Conservation (phyloP, 805 yeast genomes). For the Wickerhamiella australiensis region DNA sequence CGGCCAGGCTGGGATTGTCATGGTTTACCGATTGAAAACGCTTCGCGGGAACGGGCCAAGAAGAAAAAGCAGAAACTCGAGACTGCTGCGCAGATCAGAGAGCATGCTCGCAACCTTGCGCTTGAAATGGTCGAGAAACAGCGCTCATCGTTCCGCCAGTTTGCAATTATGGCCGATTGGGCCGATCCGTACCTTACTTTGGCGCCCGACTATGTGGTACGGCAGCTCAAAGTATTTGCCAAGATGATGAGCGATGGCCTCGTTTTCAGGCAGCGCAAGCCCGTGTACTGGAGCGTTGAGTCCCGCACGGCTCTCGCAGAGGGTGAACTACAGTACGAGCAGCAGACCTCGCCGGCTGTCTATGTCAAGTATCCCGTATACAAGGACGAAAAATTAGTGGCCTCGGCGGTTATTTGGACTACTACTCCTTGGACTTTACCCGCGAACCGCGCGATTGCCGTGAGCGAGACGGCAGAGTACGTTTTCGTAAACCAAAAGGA, state of each 20-base stretch:
- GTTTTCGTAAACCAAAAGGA: slow-evolving; percentile 33
- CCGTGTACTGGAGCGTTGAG: slow-evolving; percentile 96
- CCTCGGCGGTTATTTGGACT: slow-evolving; percentile 61
- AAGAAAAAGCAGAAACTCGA: slow-evolving; percentile 25
- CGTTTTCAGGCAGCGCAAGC: slow-evolving; percentile 75
- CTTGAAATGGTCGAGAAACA: slow-evolving; percentile 52
- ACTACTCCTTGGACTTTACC: slow-evolving; percentile 97
- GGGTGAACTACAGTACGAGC: slow-evolving; percentile 84
- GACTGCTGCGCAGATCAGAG: slow-evolving; percentile 42
- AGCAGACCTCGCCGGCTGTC: slow-evolving; percentile 29
- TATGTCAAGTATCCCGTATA: slow-evolving; percentile 15
- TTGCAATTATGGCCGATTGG: slow-evolving; percentile 82
- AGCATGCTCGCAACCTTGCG: slow-evolving; percentile 61
- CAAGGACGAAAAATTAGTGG: neutral
- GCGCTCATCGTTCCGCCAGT: slow-evolving; percentile 46
- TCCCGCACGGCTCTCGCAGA: slow-evolving; percentile 92
- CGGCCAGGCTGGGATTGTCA: slow-evolving; percentile 99
- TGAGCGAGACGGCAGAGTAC: slow-evolving; percentile 49
- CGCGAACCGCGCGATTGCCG: slow-evolving; percentile 72
- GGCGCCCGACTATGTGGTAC: slow-evolving; percentile 53
- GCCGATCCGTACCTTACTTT: slow-evolving; percentile 54
- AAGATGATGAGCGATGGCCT: slow-evolving; percentile 52
- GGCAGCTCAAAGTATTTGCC: slow-evolving; percentile 62
- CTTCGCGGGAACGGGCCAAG: slow-evolving; percentile 45
- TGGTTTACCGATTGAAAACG: slow-evolving; percentile 90